These are phyloP conservation scores for Camellia sinensis DNA, from an alignment of 148 eudicot species.

Conservation along the genomic window DNA sequence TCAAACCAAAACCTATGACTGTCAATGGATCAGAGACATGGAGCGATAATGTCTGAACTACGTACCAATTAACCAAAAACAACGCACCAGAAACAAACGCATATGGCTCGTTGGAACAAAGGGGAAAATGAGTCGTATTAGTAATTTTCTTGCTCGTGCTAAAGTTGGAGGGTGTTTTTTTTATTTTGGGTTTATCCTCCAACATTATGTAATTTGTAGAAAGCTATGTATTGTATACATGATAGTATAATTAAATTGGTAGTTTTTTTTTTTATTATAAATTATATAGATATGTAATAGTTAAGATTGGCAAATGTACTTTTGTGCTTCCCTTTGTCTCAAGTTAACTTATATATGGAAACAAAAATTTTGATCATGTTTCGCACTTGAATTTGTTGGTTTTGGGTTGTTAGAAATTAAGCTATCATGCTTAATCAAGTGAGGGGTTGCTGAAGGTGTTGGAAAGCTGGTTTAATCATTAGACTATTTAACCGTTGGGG, in stretches of 20 bases:
- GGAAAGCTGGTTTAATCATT: too few species aligned
- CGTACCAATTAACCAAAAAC: not conserved
- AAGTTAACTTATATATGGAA: too few species aligned
- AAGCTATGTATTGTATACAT: not conserved
- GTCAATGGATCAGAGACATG: constrained; percentile 24
- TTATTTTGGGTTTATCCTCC: constrained; percentile 1
- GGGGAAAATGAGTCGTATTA: not conserved
- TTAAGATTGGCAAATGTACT: too few species aligned
- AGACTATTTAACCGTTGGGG: too few species aligned
- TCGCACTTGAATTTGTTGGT: too few species aligned
- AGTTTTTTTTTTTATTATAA: too few species aligned
- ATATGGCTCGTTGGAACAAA: not conserved
- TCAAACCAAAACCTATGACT: constrained; percentile 35
- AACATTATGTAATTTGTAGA: constrained; percentile 13
- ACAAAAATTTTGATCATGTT: too few species aligned
- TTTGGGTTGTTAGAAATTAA: too few species aligned
- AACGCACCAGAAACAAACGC: not conserved
- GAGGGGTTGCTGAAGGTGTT: too few species aligned
- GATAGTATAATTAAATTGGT: not conserved
- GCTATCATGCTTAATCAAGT: too few species aligned
- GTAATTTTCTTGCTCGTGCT: not conserved
- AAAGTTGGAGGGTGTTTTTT: constrained; percentile 20
- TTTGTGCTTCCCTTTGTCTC: too few species aligned
- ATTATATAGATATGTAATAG: too few species aligned
- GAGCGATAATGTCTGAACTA: constrained; percentile 35